phyloP scores from a whole-genome alignment of 495 filamentous ascomycete genomes.

The Penicillium cataractarum region DNA sequence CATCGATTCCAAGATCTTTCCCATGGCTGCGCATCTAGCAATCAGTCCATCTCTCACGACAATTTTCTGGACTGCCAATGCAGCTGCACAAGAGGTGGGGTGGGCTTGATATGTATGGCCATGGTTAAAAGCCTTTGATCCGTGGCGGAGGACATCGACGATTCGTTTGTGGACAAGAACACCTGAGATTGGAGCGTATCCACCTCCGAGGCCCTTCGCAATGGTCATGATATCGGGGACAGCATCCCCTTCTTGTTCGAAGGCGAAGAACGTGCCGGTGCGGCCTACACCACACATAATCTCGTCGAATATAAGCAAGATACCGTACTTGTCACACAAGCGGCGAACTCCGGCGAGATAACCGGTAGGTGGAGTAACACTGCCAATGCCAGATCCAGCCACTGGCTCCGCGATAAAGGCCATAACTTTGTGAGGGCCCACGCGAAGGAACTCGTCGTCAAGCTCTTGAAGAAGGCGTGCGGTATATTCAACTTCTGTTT shows the following conservation, averaged over 20 bases:
- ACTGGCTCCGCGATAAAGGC: background rate
- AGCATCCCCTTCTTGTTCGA: background rate
- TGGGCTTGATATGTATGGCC: slow-evolving; percentile 1
- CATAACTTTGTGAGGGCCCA: background rate
- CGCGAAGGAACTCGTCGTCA: background rate
- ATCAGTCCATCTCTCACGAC: background rate
- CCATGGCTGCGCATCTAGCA: background rate
- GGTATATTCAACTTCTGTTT: background rate
- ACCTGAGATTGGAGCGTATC: slow-evolving; percentile 1
- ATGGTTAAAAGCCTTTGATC: slow-evolving; percentile 1
- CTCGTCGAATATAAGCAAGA: background rate
- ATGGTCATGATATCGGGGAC: background rate
- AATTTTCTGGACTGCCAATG: slow-evolving; percentile 4
- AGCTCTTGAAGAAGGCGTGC: background rate
- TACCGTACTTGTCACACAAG: background rate
- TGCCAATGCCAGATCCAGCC: background rate
- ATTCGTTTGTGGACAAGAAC: background rate
- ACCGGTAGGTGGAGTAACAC: background rate
- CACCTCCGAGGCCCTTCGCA: background rate
- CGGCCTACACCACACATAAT: background rate
- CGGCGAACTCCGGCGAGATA: background rate
- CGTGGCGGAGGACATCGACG: background rate
- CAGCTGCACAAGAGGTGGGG: background rate
- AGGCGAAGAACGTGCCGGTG: background rate
- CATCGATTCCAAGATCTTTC: background rate